A percentile compares a stretch with the other conserved stretches of the same genome.
Conservation (phyloP, 352 stramenopile species). For the Pythium plurisporium region DNA sequence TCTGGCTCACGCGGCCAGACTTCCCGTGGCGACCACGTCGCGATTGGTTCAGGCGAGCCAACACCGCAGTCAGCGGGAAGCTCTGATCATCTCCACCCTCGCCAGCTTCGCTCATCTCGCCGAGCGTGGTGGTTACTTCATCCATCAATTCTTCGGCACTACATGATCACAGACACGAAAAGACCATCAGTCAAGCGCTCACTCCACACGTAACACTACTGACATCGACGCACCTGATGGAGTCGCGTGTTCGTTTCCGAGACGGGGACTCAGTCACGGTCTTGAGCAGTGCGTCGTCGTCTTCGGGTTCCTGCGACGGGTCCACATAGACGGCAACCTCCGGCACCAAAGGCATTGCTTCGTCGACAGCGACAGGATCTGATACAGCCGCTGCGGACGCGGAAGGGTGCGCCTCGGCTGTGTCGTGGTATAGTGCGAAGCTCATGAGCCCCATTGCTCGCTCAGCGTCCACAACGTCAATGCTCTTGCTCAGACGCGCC, state of each 20-base stretch:
- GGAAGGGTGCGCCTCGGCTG: slow-evolving; percentile 39
- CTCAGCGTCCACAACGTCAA: slow-evolving; percentile 80
- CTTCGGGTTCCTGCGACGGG: slow-evolving; percentile 16
- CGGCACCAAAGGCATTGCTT: slow-evolving; percentile 6
- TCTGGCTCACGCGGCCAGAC: slow-evolving; percentile 29
- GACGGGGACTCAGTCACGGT: slow-evolving; percentile 25
- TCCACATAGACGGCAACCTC: slow-evolving; percentile 13
- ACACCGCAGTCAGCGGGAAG: slow-evolving; percentile 52
- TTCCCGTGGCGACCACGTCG: slow-evolving; percentile 18
- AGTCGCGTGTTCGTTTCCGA: slow-evolving; percentile 59
- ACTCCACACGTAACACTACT: neutral
- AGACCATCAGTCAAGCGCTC: slow-evolving; percentile 7
- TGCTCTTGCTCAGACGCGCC: slow-evolving; percentile 85
- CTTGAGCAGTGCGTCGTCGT: slow-evolving; percentile 13
- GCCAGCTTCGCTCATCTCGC: slow-evolving; percentile 45
- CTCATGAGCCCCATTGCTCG: slow-evolving; percentile 95
- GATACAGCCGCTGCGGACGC: neutral
- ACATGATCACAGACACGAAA: neutral
- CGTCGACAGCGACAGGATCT: slow-evolving; percentile 9
- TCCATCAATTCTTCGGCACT: slow-evolving; percentile 60
- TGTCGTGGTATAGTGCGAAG: slow-evolving; percentile 98
- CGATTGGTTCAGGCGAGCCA: slow-evolving; percentile 50
- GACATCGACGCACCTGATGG: slow-evolving; percentile 50
- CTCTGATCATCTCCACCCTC: slow-evolving; percentile 55
- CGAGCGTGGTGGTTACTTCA: slow-evolving; percentile 54